Percentiles rank a stretch among this genome's conserved stretches.
Conservation (phyloP, 75 land plant species). For the Gnetum montanum region DNA sequence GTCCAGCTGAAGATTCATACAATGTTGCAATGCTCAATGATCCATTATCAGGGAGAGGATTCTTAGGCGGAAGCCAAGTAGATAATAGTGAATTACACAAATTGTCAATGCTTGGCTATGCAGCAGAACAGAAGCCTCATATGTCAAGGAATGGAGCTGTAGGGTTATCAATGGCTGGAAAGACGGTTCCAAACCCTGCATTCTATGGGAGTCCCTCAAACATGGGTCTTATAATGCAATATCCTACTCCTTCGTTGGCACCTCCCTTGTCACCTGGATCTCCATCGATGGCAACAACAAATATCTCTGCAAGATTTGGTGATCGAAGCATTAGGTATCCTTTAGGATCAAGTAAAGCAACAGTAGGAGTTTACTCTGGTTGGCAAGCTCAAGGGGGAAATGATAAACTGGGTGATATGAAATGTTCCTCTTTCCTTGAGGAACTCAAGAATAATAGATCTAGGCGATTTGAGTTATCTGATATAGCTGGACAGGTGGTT, state of each 20-base stretch:
- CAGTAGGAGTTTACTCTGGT: conserved; percentile 36
- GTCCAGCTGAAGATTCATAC: conserved; percentile 31
- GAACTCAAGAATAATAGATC: conserved; percentile 75
- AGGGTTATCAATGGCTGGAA: conserved; percentile 27
- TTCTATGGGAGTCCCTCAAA: conserved; percentile 54
- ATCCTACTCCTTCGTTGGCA: conserved; percentile 46
- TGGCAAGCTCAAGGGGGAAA: conserved; percentile 60
- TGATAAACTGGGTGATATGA: conserved; percentile 44
- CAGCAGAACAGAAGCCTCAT: conserved; percentile 42
- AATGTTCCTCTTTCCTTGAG: conserved; percentile 63
- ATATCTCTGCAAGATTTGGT: conserved; percentile 20
- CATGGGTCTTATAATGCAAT: conserved; percentile 50
- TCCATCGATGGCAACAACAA: conserved; percentile 28
- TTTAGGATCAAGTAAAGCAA: conserved; percentile 22
- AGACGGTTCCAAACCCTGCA: conserved; percentile 23
- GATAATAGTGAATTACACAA: conserved; percentile 40
- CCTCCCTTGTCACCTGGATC: conserved; percentile 60
- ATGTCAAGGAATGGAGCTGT: conserved; percentile 18
- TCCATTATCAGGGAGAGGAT: conserved; percentile 18
- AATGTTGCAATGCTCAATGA: conserved; percentile 25
- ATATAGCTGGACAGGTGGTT: conserved; percentile 87
- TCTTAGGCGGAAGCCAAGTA: conserved; percentile 26
- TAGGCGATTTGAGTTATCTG: conserved; percentile 78
- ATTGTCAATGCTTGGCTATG: conserved; percentile 26
- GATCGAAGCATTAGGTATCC: conserved; percentile 38